Conservation (phyloP, 768 basidiomycete genomes). For the Collybia nuda region DNA sequence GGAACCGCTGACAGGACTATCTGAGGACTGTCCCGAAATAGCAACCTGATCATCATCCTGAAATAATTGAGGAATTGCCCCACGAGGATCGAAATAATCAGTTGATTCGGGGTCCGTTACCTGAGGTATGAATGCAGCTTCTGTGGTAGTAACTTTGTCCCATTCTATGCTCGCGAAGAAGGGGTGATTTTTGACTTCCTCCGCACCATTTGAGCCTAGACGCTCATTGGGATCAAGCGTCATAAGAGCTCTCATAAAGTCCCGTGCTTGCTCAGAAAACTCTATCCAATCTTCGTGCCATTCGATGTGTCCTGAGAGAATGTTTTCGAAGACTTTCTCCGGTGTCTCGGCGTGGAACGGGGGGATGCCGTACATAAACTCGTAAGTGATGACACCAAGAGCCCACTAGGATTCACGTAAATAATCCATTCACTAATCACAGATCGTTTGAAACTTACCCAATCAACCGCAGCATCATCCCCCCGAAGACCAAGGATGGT, state of each 20-base stretch:
- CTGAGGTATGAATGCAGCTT: slow-evolving; percentile 95
- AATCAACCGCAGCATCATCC: slow-evolving; percentile 95
- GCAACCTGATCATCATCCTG: slow-evolving; percentile 80
- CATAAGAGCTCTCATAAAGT: slow-evolving; percentile 89
- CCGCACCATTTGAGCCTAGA: slow-evolving; percentile 83
- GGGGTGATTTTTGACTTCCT: slow-evolving; percentile 90
- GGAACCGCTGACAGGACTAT: slow-evolving; percentile 43
- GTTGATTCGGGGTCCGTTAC: slow-evolving; percentile 96
- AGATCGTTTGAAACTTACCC: slow-evolving; percentile 56
- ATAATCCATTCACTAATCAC: slow-evolving; percentile 1
- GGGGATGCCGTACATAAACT: slow-evolving; percentile 95
- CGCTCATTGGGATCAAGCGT: slow-evolving; percentile 76
- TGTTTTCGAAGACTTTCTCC: slow-evolving; percentile 97
- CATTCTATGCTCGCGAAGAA: slow-evolving; percentile 92
- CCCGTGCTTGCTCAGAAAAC: slow-evolving; percentile 79
- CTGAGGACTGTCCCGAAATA: slow-evolving; percentile 44
- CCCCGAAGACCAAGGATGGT: slow-evolving; percentile 93
- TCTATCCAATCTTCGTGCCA: slow-evolving; percentile 97
- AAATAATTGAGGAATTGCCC: slow-evolving; percentile 88
- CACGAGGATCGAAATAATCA: slow-evolving; percentile 98
- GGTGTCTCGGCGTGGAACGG: slow-evolving; percentile 98
- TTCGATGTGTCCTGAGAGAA: slow-evolving; percentile 88
- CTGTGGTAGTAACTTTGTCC: slow-evolving; percentile 84
- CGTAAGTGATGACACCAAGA: slow-evolving; percentile 95
- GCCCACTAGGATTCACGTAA: slow-evolving; percentile 73